Conservation (phyloP, 352 stramenopile genomes). For the Plasmopara muralis region DNA sequence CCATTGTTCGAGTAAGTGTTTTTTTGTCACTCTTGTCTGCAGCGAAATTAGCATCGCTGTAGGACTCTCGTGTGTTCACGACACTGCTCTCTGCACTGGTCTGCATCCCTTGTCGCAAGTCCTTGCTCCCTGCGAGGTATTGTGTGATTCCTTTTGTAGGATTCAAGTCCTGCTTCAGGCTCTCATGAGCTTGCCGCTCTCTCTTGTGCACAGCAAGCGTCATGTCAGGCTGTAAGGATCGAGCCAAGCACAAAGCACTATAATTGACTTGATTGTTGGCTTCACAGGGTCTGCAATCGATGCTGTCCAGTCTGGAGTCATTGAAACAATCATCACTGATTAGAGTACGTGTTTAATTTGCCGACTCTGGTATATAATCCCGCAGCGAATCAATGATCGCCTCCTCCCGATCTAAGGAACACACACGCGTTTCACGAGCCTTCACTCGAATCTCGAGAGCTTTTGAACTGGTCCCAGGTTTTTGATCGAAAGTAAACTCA, state of each 20-base stretch:
- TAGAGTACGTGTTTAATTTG: too few relatives aligned
- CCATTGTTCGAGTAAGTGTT: not conserved
- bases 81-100: not conserved
- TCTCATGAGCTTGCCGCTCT: not conserved
- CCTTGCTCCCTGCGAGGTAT: not conserved
- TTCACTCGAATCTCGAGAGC: not conserved
- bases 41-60: not conserved
- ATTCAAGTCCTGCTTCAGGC: not conserved
- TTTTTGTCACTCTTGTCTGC: conserved; percentile 3
- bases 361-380: not conserved
- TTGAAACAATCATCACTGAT: not conserved
- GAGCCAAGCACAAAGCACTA: not conserved
- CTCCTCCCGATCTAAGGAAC: not conserved
- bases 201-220: not conserved
- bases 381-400: not conserved
- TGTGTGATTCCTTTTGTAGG: not conserved
- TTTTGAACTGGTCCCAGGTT: not conserved
- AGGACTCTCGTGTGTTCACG: not conserved
- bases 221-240: not conserved
- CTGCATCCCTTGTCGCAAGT: not conserved
- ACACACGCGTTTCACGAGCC: not conserved
- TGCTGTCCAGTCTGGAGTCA: not conserved
- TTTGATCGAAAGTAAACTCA: not conserved
- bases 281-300: too few relatives aligned
- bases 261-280: too few relatives aligned